Evolutionary conservation across 805 yeast genomes (phyloP).

Genomic region (Saturnispora silvae): DNA sequence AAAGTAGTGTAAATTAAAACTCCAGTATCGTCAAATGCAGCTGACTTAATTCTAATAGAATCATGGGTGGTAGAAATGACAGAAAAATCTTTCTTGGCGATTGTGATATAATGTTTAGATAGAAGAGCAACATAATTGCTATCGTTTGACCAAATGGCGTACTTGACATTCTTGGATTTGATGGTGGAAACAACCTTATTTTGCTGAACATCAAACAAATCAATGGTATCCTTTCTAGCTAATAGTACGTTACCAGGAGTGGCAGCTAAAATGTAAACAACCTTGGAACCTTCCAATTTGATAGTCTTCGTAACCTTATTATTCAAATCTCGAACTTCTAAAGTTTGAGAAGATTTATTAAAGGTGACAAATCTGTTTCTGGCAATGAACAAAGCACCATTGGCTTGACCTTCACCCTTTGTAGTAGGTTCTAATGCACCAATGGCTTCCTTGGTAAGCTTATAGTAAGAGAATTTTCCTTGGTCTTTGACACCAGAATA

Average conservation of each 20-base stretch:
- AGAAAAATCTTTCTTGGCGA: constrained; percentile 72
- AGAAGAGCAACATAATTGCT: constrained; percentile 80
- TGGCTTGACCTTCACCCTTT: constrained; percentile 68
- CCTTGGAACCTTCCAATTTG: constrained; percentile 51
- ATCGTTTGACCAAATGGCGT: constrained; percentile 80
- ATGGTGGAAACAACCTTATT: constrained; percentile 63
- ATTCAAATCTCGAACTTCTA: constrained; percentile 75
- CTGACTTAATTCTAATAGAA: constrained; percentile 92
- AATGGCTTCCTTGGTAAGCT: constrained; percentile 74
- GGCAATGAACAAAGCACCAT: constrained; percentile 82
- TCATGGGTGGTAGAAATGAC: constrained; percentile 81
- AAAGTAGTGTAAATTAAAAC: constrained; percentile 88
- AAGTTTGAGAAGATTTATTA: constrained; percentile 47
- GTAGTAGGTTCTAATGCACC: constrained; percentile 94
- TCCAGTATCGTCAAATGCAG: constrained; percentile 93
- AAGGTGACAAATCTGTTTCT: constrained; percentile 89
- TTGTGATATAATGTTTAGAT: constrained; percentile 85
- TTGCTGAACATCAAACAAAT: constrained; percentile 88
- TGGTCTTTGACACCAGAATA: constrained; percentile 65
- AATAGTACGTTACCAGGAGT: constrained; percentile 78
- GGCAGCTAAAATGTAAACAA: constrained; percentile 64
- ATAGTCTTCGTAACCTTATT: constrained; percentile 76
- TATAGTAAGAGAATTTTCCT: constrained; percentile 61
- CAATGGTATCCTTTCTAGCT: constrained; percentile 61
- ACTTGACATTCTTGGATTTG: constrained; percentile 69